Conservation (phyloP, 495 filamentous ascomycete species). For the Aspergillus affinis region DNA sequence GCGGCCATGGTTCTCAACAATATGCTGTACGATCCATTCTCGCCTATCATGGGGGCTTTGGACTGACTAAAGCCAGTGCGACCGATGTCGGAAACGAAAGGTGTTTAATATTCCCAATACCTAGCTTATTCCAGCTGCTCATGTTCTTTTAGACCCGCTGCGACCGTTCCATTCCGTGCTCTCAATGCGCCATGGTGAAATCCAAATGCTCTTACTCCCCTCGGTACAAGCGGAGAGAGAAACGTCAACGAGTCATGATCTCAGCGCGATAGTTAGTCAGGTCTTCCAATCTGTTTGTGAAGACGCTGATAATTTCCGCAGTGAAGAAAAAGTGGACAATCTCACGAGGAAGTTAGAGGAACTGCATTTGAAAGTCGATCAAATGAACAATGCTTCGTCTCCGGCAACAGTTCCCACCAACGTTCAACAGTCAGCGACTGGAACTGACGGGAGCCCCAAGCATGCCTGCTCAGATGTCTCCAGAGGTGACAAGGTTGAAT, state of each 20-base stretch:
- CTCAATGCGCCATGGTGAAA: slow-evolving; percentile 9
- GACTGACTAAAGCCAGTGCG: background rate
- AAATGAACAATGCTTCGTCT: slow-evolving; percentile 4
- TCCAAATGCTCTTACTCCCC: slow-evolving; percentile 6
- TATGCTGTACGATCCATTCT: background rate
- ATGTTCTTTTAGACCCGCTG: background rate
- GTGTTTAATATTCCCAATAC: background rate
- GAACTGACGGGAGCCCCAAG: background rate
- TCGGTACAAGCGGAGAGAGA: slow-evolving; percentile 6
- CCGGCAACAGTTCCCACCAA: background rate
- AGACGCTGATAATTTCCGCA: background rate
- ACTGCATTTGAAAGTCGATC: slow-evolving; percentile 9
- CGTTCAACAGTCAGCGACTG: background rate
- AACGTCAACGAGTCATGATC: slow-evolving; percentile 13
- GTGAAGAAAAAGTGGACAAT: slow-evolving; percentile 10
- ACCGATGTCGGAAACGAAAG: slow-evolving; percentile 15
- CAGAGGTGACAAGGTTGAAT: background rate
- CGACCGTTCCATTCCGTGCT: slow-evolving; percentile 13
- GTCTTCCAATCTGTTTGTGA: background rate
- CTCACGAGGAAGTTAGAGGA: slow-evolving; percentile 11
- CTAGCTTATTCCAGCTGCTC: background rate
- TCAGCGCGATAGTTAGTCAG: slow-evolving; percentile 10
- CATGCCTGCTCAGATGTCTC: background rate
- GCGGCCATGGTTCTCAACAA: background rate
- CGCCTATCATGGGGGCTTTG: background rate